A percentile compares a stretch with the other conserved stretches of the same genome.
Evolutionary conservation across 306 rosid genomes (phyloP).

Genomic region (Trifolium dubium): DNA sequence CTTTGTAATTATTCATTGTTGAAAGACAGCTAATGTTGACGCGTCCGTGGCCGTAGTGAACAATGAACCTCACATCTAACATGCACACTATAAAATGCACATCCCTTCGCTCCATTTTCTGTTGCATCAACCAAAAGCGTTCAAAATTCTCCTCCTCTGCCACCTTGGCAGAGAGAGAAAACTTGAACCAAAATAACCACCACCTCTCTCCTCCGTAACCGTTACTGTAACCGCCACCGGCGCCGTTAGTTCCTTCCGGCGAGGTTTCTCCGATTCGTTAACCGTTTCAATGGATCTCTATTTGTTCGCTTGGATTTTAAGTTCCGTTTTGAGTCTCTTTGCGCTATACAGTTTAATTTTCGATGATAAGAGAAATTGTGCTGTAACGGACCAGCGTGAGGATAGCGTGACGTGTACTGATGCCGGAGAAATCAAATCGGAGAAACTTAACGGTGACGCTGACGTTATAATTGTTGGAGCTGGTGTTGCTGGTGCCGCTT

Average conservation of each 20-base stretch:
- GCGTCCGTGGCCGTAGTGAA: neutral
- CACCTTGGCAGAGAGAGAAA: conserved; percentile 44
- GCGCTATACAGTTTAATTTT: conserved; percentile 51
- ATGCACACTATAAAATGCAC: conserved; percentile 35
- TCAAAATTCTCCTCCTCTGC: conserved; percentile 14
- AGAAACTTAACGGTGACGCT: conserved; percentile 41
- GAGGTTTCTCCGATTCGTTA: conserved; percentile 41
- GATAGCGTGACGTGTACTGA: conserved; percentile 45
- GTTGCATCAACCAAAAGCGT: conserved; percentile 21
- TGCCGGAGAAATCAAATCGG: conserved; percentile 68
- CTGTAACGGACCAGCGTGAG: conserved; percentile 41
- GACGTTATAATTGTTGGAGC: conserved; percentile 96
- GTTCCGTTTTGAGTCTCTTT: conserved; percentile 48
- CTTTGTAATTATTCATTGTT: too few species aligned
- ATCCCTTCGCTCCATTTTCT: neutral
- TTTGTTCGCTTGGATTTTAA: conserved; percentile 62
- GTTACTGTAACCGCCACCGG: neutral
- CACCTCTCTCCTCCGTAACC: neutral
- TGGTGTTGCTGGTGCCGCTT: conserved; percentile 96
- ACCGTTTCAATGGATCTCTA: conserved; percentile 58
- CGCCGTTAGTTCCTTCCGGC: conserved; percentile 13
- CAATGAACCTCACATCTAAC: conserved; percentile 12
- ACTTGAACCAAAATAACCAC: neutral
- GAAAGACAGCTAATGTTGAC: neutral
- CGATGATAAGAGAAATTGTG: conserved; percentile 35